Evolutionary conservation across 1,284 basidiomycete genomes (phyloP), one percentile per base, ranked within the genome.

Genomic region (Prillingera fragicola): DNA sequence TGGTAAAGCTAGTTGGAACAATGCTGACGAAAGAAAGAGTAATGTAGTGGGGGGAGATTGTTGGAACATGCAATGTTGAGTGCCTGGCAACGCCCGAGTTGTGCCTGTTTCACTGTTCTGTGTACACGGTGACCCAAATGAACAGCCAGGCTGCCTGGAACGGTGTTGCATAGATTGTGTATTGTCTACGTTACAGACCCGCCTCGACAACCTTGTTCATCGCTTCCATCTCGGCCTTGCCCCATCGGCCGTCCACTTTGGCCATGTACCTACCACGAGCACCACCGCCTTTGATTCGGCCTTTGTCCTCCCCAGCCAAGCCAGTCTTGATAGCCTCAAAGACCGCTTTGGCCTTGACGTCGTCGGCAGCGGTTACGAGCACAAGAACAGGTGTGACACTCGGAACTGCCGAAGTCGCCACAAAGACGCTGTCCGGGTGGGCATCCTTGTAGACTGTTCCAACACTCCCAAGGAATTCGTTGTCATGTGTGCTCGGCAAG

Each of bases 361-460:
- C 79, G 43, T 82, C 77, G 4, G 77, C 77, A 2, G 82, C 80
- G 48, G 81, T 68, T 3, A 84, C 69, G 33, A 85, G 65, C 21
- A 85, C 71, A 21, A 84, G 65, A 0, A 56, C 59, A n/a, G 70
- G 58, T 2, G 51, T 41, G 12, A 38, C 25, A 1, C 56, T 52
- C 13, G 55, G 53, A 10, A 38, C 25, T 3, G 45, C 24, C 6
- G 40, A 40, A 0, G 66, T 51, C 36, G 59, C 55, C 24, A 60
- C 57, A 29, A 64, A 65, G 18, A 75, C 62, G 45, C 80, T 77
- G 10, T 77, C 74, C 38, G 74, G 33, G 14, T 10, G 4, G 21
- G 19, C 14, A 29, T 31, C 29, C 13, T 10, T 25, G n/a, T 23
- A 27, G 14, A 9, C 14, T n/a, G n/a, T n/a, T 1, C 48, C 45